Conservation (phyloP, 75 land plant genomes). For the Isoetes taiwanensis region DNA sequence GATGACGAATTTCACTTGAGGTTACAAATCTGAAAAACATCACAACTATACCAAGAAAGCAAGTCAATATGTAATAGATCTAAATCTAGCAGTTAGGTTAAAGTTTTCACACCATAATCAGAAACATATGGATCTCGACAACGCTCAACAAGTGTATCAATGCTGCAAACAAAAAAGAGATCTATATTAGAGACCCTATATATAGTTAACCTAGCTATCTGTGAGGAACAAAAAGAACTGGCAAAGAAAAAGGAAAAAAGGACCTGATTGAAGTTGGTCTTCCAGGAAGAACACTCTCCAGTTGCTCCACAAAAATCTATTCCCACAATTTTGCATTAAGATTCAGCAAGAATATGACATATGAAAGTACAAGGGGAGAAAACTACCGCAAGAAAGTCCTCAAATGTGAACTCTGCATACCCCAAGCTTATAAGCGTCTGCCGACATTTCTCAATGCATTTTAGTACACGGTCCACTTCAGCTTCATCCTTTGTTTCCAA, state of each 20-base stretch:
- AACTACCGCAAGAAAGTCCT: constrained; percentile 77
- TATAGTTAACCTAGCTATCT: neutral
- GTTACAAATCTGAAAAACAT: constrained; percentile 98
- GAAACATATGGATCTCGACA: constrained; percentile 68
- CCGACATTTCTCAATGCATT: constrained; percentile 48
- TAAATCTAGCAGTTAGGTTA: neutral
- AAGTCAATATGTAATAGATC: neutral
- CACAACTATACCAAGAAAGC: constrained; percentile 47
- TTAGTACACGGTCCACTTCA: constrained; percentile 51
- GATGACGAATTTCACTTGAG: constrained; percentile 70
- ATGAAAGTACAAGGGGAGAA: neutral
- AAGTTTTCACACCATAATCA: constrained; percentile 55
- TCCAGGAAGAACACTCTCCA: constrained; percentile 62
- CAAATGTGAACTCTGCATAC: constrained; percentile 84
- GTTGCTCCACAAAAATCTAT: constrained; percentile 73
- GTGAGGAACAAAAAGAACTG: neutral
- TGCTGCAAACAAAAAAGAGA: constrained; percentile 24
- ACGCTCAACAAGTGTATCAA: constrained; percentile 48
- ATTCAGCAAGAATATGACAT: neutral
- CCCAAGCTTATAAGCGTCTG: constrained; percentile 58
- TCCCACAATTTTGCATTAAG: neutral
- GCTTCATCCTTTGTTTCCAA: constrained; percentile 54
- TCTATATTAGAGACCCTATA: neutral
- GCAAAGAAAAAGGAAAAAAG: neutral
- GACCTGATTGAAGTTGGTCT: constrained; percentile 61